These are phyloP conservation scores for Cryptosporidium canis DNA, from an alignment of 169 alveolate genomes.

Conservation along the genomic window DNA sequence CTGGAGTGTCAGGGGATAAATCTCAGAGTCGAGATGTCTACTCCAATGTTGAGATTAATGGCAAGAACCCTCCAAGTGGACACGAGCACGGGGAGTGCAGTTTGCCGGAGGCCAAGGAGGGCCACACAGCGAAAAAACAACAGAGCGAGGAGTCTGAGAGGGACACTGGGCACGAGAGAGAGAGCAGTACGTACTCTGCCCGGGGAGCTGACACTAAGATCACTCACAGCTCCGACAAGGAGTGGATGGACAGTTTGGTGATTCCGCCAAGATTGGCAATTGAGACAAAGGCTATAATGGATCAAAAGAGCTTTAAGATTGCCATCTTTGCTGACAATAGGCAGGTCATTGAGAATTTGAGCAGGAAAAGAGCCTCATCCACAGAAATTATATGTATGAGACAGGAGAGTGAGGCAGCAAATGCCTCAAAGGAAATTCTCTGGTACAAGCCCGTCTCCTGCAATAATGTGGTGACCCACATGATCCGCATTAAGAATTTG, in stretches of 20 bases:
- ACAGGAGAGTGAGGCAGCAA: neutral
- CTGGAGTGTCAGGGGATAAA: neutral
- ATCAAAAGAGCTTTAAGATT: neutral
- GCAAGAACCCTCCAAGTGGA: too few species aligned
- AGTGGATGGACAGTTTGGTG: neutral
- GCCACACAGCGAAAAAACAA: neutral
- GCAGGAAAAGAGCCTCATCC: conserved; percentile 2
- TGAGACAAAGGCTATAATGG: neutral
- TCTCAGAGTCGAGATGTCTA: neutral
- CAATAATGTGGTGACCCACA: conserved; percentile 24
- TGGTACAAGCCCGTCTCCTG: conserved; percentile 34
- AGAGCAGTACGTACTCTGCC: neutral
- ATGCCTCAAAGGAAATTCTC: conserved; percentile 13
- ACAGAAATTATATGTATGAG: conserved; percentile 53
- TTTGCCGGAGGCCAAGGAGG: too few species aligned
- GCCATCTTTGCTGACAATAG: conserved; percentile 50
- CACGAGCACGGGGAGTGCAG: too few species aligned
- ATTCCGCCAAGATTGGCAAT: conserved; percentile 48
- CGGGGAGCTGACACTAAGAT: neutral
- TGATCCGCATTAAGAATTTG: conserved; percentile 27
- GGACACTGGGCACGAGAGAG: neutral
- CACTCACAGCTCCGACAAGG: neutral
- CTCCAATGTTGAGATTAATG: too few species aligned
- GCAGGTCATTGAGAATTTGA: conserved; percentile 23
- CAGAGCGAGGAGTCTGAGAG: neutral